phyloP scores from a whole-genome alignment of 177 flowering plant genomes.

The Vitis hybrid region DNA sequence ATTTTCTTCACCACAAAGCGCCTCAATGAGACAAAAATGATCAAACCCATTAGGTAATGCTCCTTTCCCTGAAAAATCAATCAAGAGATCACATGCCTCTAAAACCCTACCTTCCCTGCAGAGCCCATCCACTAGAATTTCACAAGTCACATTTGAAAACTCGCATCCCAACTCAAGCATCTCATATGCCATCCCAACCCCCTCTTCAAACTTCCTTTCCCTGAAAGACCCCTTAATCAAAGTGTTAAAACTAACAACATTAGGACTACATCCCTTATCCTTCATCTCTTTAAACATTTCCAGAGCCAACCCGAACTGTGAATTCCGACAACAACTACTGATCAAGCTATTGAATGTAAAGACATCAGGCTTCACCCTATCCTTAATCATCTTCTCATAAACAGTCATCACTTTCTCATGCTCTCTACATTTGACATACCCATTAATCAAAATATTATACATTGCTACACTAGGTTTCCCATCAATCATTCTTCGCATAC shows the following conservation, averaged over 20 bases:
- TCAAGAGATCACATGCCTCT: slow-evolving; percentile 58
- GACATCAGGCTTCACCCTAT: slow-evolving; percentile 77
- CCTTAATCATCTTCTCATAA: slow-evolving; percentile 52
- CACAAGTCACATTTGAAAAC: slow-evolving; percentile 72
- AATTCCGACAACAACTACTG: slow-evolving; percentile 53
- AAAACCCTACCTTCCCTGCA: slow-evolving; percentile 46
- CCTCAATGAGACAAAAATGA: slow-evolving; percentile 51
- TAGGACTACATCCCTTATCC: slow-evolving; percentile 63
- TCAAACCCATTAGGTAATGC: slow-evolving; percentile 63
- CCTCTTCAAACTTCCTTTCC: slow-evolving; percentile 63
- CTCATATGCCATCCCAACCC: slow-evolving; percentile 75
- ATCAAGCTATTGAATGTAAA: slow-evolving; percentile 76
- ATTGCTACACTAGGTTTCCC: slow-evolving; percentile 57
- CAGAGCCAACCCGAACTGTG: slow-evolving; percentile 51
- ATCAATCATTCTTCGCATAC: slow-evolving; percentile 66
- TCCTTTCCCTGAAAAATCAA: slow-evolving; percentile 56
- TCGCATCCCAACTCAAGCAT: slow-evolving; percentile 78
- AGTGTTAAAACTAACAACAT: slow-evolving; percentile 91
- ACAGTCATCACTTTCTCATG: slow-evolving; percentile 51
- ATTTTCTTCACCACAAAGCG: slow-evolving; percentile 46
- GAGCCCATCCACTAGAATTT: slow-evolving; percentile 75
- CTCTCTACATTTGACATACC: slow-evolving; percentile 22
- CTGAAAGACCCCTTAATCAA: slow-evolving; percentile 70
- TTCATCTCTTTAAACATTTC: slow-evolving; percentile 82
- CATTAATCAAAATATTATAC: slow-evolving; percentile 69